A percentile compares a stretch with the other conserved stretches of the same genome.
Evolutionary conservation across 805 yeast species (phyloP).

Genomic region (Saccharomycopsis amapae): DNA sequence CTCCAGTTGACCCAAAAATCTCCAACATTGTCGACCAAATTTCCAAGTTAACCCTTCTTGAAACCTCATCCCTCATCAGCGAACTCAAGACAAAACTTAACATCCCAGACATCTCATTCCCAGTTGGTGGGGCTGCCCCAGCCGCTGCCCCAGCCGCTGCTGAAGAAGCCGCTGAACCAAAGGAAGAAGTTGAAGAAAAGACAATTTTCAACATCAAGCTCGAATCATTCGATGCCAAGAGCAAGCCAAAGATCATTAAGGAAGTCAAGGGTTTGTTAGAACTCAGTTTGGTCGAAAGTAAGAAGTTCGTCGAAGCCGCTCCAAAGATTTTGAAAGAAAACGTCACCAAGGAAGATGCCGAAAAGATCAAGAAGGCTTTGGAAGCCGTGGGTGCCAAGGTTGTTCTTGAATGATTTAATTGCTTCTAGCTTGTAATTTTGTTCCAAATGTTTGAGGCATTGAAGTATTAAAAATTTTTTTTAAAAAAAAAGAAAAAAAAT

Average conservation of each 20-base stretch:
- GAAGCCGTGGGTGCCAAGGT: slow-evolving; percentile 96
- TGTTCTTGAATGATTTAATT: slow-evolving; percentile 59
- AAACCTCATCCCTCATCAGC: slow-evolving; percentile 79
- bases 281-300: slow-evolving; percentile 89
- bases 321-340: slow-evolving; percentile 95
- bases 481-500: too few species aligned
- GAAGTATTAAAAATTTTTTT: too few species aligned
- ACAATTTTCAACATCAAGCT: slow-evolving; percentile 87
- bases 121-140: slow-evolving; percentile 56
- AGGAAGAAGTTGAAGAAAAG: slow-evolving; percentile 82
- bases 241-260: slow-evolving; percentile 96
- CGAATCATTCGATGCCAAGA: slow-evolving; percentile 88
- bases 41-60: slow-evolving; percentile 82
- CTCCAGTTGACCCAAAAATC: slow-evolving; percentile 82
- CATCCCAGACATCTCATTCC: slow-evolving; percentile 88
- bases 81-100: slow-evolving; percentile 78
- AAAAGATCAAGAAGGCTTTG: slow-evolving; percentile 84
- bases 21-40: slow-evolving; percentile 82
- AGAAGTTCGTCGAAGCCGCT: slow-evolving; percentile 96
- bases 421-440: too few species aligned
- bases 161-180: slow-evolving; percentile 64
- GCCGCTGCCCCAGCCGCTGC: slow-evolving; percentile 56
- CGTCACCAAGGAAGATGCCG: slow-evolving; percentile 96
- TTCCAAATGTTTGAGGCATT: too few species aligned
- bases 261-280: slow-evolving; percentile 92